phyloP scores from a whole-genome alignment of 2,329 filamentous ascomycete species.

The Fusarium scirpi region DNA sequence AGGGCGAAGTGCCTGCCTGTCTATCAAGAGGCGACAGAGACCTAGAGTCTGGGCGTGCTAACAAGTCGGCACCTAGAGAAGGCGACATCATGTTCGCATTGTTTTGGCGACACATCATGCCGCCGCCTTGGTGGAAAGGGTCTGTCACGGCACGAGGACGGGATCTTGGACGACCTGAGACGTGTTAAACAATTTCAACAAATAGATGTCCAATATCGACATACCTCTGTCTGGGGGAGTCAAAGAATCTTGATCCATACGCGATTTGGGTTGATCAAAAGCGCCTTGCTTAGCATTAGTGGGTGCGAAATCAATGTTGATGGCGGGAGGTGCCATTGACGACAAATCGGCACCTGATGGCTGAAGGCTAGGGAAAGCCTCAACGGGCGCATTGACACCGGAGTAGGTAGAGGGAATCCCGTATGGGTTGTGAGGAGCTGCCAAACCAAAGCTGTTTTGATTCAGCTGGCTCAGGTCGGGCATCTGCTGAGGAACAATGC shows the following conservation, averaged over 20 bases:
- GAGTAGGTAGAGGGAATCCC: conserved; percentile 52
- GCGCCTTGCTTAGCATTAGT: conserved; percentile 63
- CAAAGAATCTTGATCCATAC: conserved; percentile 80
- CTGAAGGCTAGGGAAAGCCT: conserved; percentile 66
- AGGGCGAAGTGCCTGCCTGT: conserved; percentile 55
- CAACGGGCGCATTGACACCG: conserved; percentile 54
- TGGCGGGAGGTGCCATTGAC: conserved; percentile 87
- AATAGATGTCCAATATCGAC: conserved; percentile 31
- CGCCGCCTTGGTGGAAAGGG: conserved; percentile 65
- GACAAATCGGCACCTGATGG: conserved; percentile 70
- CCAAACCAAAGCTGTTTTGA: conserved; percentile 60
- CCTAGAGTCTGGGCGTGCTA: conserved; percentile 61
- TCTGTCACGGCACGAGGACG: conserved; percentile 70
- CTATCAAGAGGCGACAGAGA: conserved; percentile 71
- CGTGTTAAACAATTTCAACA: conserved; percentile 31
- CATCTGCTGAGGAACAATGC: conserved; percentile 68
- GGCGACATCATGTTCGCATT: conserved; percentile 62
- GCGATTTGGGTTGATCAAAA: conserved; percentile 67
- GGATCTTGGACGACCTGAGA: conserved; percentile 60
- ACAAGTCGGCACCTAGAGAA: conserved; percentile 60
- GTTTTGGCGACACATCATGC: conserved; percentile 55
- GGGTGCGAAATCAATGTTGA: conserved; percentile 93
- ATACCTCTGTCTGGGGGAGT: conserved; percentile 82
- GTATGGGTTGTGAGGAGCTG: conserved; percentile 56
- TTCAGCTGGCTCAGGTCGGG: conserved; percentile 65